Percentiles rank a stretch among this genome's conserved stretches.
phyloP scores from a whole-genome alignment of 2,329 filamentous ascomycete genomes.

The Trichoderma sp. region DNA sequence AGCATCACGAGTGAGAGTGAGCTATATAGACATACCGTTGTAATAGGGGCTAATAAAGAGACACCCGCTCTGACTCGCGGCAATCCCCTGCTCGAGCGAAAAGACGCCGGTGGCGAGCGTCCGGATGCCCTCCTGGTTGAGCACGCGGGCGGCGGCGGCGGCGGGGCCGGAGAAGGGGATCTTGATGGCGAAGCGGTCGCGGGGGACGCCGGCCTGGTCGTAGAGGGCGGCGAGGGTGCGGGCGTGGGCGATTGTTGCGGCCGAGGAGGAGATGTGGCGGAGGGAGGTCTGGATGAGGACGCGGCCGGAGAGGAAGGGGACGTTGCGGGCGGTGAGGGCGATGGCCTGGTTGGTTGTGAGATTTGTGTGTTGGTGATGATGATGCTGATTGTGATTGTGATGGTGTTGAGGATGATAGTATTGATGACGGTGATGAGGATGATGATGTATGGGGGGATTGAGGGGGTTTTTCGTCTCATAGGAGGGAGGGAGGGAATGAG shows the following conservation, averaged over 20 bases:
- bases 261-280: conserved; percentile 20
- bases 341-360: conserved; percentile 15
- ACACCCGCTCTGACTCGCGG: conserved; percentile 26
- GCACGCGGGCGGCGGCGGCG: conserved; percentile 19
- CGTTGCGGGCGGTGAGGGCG: conserved; percentile 24
- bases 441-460: background rate
- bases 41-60: conserved; percentile 27
- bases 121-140: conserved; percentile 26
- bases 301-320: conserved; percentile 24
- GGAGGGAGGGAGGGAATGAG: no score
- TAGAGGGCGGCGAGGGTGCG: conserved; percentile 24
- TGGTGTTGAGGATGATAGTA: no score
- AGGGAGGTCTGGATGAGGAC: conserved; percentile 26
- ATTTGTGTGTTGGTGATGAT: background rate
- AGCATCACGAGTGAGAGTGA: background rate
- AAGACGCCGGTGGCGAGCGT: conserved; percentile 26
- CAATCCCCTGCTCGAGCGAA: conserved; percentile 25
- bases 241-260: conserved; percentile 23
- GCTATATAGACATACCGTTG: conserved; percentile 20
- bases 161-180: conserved; percentile 25
- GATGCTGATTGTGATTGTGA: background rate
- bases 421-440: no score
- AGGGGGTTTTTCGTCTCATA: background rate
- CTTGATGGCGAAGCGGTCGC: conserved; percentile 26
- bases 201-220: conserved; percentile 20